Evolutionary conservation across 208 protist species (phyloP), one percentile per base, ranked within the genome.

Genomic region (Leishmania major): DNA sequence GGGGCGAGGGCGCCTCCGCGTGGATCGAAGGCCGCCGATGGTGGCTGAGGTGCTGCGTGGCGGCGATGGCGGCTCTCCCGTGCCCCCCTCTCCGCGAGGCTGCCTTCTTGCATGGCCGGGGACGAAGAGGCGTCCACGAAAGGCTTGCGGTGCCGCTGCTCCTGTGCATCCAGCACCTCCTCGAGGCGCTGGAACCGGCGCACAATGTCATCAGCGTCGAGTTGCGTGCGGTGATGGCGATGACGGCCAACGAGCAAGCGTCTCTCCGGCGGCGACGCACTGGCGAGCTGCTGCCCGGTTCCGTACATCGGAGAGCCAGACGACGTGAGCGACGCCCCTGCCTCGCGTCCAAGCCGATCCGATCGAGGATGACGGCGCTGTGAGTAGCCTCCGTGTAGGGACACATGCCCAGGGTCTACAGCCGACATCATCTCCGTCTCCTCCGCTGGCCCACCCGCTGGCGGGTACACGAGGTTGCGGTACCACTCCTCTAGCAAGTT

Each of bases 401-500:
- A 80, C 60, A 73, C 77, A 69, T 80, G 77, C 10, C 77, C 77
- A 43, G 77, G 77, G 64, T 80, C 77, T 43, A 69, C 31, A 10
- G 77, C 77, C 28, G 77, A 80, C 60, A 57, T 69, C 60, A 80
- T 25, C 47, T 80, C 77, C 11, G 77, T 78, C 73, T 71, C 67
- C 77, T 66, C 64, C 62, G 75, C 47, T 71, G 70, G 22, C 72
- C 80, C 75, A 60, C 75, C 77, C 28, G 59, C 53, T 22, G 78
- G 73, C 1, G 88, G 88, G 25, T 83, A 86, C 40, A 88, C 84
- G 1, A 91, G 75, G 60, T 84, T 84, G 76, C 86, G 78, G 77
- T 88, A 88, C 87, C 88, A 91, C 49, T 89, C 83, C 45, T 85
- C 78, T 3, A 91, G 47, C 55, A 91, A 70, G 66, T 80, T 78